A percentile compares a stretch with the other conserved stretches of the same genome.
phyloP scores from a whole-genome alignment of 2,329 filamentous ascomycete genomes.

The Aspergillus sp. region DNA sequence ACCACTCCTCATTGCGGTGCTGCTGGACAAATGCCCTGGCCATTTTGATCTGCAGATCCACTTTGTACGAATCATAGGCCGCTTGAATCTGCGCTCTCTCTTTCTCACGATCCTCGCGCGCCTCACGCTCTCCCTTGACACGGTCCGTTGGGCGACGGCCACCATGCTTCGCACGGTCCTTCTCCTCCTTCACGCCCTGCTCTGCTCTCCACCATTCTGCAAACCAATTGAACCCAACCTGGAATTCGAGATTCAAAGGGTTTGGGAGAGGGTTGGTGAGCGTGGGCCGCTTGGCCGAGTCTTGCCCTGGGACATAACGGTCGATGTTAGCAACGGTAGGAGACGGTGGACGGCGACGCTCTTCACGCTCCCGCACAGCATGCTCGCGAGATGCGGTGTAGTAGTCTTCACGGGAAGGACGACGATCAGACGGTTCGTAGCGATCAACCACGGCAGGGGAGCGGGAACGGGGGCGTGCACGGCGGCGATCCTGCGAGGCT shows the following conservation, averaged over 20 bases:
- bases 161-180: constrained; percentile 52
- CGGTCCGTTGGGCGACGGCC: constrained; percentile 46
- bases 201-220: constrained; percentile 60
- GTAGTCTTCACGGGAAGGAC: constrained; percentile 48
- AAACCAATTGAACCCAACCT: constrained; percentile 59
- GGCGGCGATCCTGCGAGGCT: constrained; percentile 35
- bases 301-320: constrained; percentile 56
- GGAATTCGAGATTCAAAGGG: constrained; percentile 54
- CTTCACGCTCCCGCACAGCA: constrained; percentile 45
- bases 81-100: constrained; percentile 55
- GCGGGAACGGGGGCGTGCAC: constrained; percentile 45
- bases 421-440: constrained; percentile 50
- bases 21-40: constrained; percentile 80
- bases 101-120: constrained; percentile 52
- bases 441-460: constrained; percentile 55
- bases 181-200: constrained; percentile 54
- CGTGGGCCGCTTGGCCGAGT: constrained; percentile 43
- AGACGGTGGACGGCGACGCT: constrained; percentile 48
- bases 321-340: constrained; percentile 52
- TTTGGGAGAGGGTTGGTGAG: constrained; percentile 51
- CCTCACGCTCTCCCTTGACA: constrained; percentile 54
- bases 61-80: constrained; percentile 58
- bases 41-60: constrained; percentile 60
- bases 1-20: constrained; percentile 96
- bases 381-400: constrained; percentile 38